These are phyloP conservation scores for Parmelia sp. DNA, from an alignment of 495 filamentous ascomycete genomes.

Conservation along the genomic window DNA sequence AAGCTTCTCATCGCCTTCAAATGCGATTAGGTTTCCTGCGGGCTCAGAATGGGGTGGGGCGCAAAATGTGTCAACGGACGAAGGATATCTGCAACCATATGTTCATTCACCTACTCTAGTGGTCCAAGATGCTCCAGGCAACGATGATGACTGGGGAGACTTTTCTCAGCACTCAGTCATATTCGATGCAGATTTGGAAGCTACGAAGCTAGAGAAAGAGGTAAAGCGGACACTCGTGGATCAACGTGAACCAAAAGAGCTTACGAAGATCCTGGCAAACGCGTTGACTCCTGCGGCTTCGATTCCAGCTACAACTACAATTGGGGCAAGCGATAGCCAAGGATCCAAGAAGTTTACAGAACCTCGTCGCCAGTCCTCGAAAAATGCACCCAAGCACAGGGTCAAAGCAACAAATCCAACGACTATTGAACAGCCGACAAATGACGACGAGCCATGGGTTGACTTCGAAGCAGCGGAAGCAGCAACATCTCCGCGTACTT, in stretches of 20 bases:
- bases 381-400: not conserved
- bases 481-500: not conserved
- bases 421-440: not conserved
- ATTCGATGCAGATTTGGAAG: conserved; percentile 23
- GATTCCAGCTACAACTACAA: not conserved
- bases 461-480: conserved; percentile 2
- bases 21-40: not conserved
- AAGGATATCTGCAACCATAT: not conserved
- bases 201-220: conserved; percentile 17
- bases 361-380: not conserved
- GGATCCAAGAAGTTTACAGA: too few species aligned
- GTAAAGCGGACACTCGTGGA: conserved; percentile 10
- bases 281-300: not conserved
- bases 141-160: conserved; percentile 53
- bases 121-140: conserved; percentile 6
- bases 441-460: not conserved
- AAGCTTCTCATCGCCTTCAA: not conserved
- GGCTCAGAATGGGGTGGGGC: not conserved
- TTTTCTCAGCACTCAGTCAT: conserved; percentile 39
- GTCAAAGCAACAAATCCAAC: not conserved
- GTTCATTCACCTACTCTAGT: not conserved
- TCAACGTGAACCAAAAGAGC: not conserved
- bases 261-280: not conserved
- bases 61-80: not conserved
- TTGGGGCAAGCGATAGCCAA: not conserved